Evolutionary conservation across 257 asterid species (phyloP), one percentile per base, ranked within the genome.

Genomic region (Oldenlandia corymbosa): DNA sequence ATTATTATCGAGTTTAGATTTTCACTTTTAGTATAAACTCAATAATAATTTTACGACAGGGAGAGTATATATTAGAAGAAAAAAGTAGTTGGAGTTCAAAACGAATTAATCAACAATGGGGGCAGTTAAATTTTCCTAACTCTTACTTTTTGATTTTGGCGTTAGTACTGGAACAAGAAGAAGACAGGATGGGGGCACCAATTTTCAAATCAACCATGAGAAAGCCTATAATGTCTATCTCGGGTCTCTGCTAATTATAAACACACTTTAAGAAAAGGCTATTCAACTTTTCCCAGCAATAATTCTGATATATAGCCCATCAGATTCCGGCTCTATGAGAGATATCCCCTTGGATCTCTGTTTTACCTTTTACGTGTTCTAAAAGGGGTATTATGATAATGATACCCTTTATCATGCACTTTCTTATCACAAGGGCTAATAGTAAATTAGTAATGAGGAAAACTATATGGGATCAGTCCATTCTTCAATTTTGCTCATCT

Each of bases 231-330:
- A n/a, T n/a, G n/a, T 62, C 34, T 51, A 51, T 13, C 23, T 34
- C 21, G 46, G 18, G 48, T 17, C n/a, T 82, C 24, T 75, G 64
- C 65, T 68, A n/a, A 27, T 60, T 3, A 3, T 34, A 34, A 34
- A 34, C 39, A 70, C 78, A 72, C 81, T 83, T 59, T 46, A 64
- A 70, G 71, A 75, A 67, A 54, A 66, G 81, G 59, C 73, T 56
- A 17, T 57, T 74, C 66, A 56, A 65, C 69, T 57, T 83, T 83
- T 75, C 59, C 69, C 24, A 56, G 68, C 84, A 79, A 84, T 84
- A 78, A 84, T 79, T 75, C 74, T 66, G 58, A 75, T 78, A 71
- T 60, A 16, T 5, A 4, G 13, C 50, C 62, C 73, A 68, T 50
- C 49, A 62, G 58, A 69, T 21, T 52, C 59, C 47, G 50, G 5